These are phyloP conservation scores for Ceratobasidium sp. DNA, from an alignment of 1,284 basidiomycete genomes.

Conservation along the genomic window DNA sequence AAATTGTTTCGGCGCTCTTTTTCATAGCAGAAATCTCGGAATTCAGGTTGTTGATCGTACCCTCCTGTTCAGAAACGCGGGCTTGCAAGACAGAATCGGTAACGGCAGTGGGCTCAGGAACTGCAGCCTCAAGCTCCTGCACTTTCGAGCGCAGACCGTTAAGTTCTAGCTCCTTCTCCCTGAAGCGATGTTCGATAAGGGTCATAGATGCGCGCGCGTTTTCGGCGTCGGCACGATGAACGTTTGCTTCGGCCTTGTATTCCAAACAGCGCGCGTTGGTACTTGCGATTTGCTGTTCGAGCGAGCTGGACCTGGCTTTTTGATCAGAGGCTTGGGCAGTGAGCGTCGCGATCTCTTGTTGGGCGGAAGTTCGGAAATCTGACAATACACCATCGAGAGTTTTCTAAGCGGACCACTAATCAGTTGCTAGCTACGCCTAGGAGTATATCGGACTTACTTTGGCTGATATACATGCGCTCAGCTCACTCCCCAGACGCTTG, in stretches of 20 bases:
- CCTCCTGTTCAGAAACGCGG: conserved; percentile 3
- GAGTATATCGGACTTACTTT: conserved; percentile 9
- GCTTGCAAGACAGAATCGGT: not conserved
- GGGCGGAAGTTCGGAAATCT: conserved; percentile 7
- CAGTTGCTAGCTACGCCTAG: too few relatives aligned
- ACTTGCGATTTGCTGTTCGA: conserved; percentile 32
- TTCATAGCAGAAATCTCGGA: not conserved
- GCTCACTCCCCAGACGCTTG: conserved; percentile 13
- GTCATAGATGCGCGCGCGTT: not conserved
- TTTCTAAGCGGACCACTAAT: not conserved
- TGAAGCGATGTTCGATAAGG: conserved; percentile 21
- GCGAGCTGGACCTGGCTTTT: conserved; percentile 9
- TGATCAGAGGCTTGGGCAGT: conserved; percentile 16
- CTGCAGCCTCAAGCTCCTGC: not conserved
- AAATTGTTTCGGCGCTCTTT: not conserved
- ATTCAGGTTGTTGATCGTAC: conserved; percentile 1
- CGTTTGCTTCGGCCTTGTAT: conserved; percentile 12
- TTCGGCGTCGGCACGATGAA: conserved; percentile 27
- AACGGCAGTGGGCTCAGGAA: not conserved
- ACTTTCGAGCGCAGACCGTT: conserved; percentile 8
- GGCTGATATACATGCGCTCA: conserved; percentile 12
- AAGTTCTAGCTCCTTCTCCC: conserved; percentile 34
- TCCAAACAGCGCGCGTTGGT: conserved; percentile 4
- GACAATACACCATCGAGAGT: conserved; percentile 7
- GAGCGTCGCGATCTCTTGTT: conserved; percentile 7